A percentile compares a stretch with the other conserved stretches of the same genome.
These are phyloP conservation scores for Cicer cuneatum DNA, from an alignment of 306 rosid genomes.

Conservation along the genomic window DNA sequence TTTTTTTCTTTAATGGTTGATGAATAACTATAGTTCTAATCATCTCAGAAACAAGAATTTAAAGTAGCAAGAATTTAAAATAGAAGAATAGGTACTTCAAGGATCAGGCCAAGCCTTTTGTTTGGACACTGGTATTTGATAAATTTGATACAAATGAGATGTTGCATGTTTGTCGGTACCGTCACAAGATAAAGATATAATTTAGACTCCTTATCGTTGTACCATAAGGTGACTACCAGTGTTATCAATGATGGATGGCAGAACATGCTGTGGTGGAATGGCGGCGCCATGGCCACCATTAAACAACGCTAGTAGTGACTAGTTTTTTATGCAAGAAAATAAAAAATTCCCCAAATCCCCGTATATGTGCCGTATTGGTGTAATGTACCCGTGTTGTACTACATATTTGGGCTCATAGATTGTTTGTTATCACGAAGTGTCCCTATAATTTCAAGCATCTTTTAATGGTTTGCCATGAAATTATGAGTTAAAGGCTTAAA, in stretches of 20 bases:
- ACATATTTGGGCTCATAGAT: not conserved
- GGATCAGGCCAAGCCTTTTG: not conserved
- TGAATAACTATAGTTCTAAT: not conserved
- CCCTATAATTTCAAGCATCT: not conserved
- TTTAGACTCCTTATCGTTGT: not conserved
- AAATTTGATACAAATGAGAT: not conserved
- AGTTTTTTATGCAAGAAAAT: not conserved
- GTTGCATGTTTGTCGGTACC: not conserved
- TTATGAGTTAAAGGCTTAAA: not conserved
- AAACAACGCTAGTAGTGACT: not conserved
- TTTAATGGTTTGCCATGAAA: not conserved
- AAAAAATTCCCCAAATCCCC: not conserved
- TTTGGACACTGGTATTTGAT: not conserved
- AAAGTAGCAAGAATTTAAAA: not conserved
- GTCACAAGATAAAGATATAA: constrained; percentile 1
- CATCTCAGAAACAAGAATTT: not conserved
- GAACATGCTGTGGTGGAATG: not conserved
- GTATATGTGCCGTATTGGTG: not conserved
- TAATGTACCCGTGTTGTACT: not conserved
- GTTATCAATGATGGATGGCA: not conserved
- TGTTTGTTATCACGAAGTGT: not conserved
- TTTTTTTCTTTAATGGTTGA: not conserved
- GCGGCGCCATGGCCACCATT: not conserved
- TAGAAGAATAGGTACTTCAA: not conserved
- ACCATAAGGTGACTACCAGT: not conserved